Evolutionary conservation across 169 alveolate species (phyloP), one percentile per base, ranked within the genome.

Genomic region (Sarcocystis neurona): DNA sequence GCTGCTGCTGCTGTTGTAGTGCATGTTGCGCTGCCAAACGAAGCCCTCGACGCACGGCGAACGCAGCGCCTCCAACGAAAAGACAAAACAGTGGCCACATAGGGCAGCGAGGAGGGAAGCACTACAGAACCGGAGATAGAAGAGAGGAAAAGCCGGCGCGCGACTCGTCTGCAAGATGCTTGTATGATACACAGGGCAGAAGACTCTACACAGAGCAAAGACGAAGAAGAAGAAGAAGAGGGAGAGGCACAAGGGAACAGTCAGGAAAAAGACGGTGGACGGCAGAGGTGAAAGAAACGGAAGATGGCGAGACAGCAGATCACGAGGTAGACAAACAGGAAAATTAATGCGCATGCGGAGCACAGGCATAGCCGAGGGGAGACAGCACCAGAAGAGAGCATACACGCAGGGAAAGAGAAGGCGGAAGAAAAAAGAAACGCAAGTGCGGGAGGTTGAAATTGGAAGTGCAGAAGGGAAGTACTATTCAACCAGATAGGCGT

Each of bases 31-130:
- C 60, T n/a, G 75, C 75, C 75, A 63, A 0, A 63, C 87, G 56
- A 20, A 87, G 44, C 27, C 70, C 91, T 0, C 80, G 43, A 12
- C 87, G 70, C 50, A 39, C 63, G 18, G 87, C 91, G 63, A 34
- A 75, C 46, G 91, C 91, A 0, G 91, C 79, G 34, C 79, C 91
- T 1, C 91, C 91, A 46, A 75, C 85, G 32, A 70, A 60, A 12
- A 87, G 75, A 37, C 47, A 63, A n/a, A 72, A 32, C 46, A 87
- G 48, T 1, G 91, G 87, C 91, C 91, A 85, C 47, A 74, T 63
- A 0, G 75, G n/a, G n/a, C 12, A 18, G 75, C 39, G n/a, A 63
- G 12, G 60, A n/a, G 12, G 2, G 43, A n/a, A 63, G 41, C 27
- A 12, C 44, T 1, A 18, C 20, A n/a, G 43, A 0, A 63, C 3